Evolutionary conservation across 163 green algal species (phyloP).

Genomic region (Scenedesmus sp.): DNA sequence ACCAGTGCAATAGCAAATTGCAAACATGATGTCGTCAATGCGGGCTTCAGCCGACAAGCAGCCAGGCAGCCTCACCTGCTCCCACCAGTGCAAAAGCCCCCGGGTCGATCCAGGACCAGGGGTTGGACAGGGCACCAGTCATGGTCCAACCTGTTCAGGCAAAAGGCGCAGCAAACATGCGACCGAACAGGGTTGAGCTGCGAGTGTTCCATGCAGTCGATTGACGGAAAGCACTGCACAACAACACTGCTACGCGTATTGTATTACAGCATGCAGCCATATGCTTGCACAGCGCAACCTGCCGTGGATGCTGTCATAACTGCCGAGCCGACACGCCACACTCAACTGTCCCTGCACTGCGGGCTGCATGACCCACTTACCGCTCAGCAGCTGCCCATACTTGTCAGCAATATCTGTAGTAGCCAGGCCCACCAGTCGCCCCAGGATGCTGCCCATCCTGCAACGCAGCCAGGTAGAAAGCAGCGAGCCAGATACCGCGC

Average conservation of each 20-base stretch:
- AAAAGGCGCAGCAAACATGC: not conserved
- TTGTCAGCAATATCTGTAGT: slow-evolving; percentile 80
- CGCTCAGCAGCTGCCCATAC: slow-evolving; percentile 33
- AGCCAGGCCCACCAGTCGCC: slow-evolving; percentile 81
- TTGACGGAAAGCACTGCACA: no score
- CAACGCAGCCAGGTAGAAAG: not conserved
- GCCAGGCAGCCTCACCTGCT: slow-evolving; percentile 58
- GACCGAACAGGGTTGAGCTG: no score
- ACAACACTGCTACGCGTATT: not conserved
- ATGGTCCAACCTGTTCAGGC: slow-evolving; percentile 30
- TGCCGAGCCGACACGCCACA: no score
- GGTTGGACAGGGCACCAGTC: slow-evolving; percentile 45
- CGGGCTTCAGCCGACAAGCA: no score
- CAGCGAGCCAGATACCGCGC: not conserved
- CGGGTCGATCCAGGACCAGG: slow-evolving; percentile 93
- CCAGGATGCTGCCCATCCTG: slow-evolving; percentile 84
- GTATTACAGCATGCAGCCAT: not conserved
- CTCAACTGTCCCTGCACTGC: not conserved
- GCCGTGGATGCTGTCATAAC: no score
- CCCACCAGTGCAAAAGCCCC: slow-evolving; percentile 93
- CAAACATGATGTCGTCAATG: no score
- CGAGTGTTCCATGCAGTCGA: no score
- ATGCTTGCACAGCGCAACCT: not conserved
- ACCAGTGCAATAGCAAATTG: slow-evolving; percentile 94
- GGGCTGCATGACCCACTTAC: not conserved